These are phyloP conservation scores for Strobilomyces confusus DNA, from an alignment of 768 basidiomycete species.

Conservation along the genomic window DNA sequence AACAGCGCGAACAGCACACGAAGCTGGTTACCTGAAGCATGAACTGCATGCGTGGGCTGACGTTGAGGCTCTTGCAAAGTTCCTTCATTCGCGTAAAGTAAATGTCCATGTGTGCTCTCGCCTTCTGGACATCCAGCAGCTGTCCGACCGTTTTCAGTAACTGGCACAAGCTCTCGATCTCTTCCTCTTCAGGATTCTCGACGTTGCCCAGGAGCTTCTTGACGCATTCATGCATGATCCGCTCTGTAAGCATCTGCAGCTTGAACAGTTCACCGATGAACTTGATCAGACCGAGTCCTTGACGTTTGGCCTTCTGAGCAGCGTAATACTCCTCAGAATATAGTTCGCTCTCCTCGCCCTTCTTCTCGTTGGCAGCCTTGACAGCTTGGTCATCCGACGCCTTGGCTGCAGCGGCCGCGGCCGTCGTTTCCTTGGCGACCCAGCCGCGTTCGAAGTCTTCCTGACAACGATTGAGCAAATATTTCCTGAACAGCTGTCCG, in stretches of 20 bases:
- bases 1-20: background rate
- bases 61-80: conserved; percentile 66
- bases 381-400: conserved; percentile 81
- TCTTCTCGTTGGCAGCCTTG: conserved; percentile 61
- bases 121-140: conserved; percentile 75
- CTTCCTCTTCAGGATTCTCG: conserved; percentile 95
- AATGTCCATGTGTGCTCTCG: conserved; percentile 82
- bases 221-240: conserved; percentile 98
- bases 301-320: conserved; percentile 95
- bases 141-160: conserved; percentile 86
- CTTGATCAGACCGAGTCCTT: conserved; percentile 93
- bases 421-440: conserved; percentile 83
- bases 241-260: conserved; percentile 95
- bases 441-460: conserved; percentile 97
- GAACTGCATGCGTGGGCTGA: conserved; percentile 86
- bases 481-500: conserved; percentile 94
- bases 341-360: conserved; percentile 60
- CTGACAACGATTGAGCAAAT: conserved; percentile 93
- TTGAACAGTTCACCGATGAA: conserved; percentile 99
- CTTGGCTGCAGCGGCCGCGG: conserved; percentile 81
- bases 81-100: conserved; percentile 92
- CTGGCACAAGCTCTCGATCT: conserved; percentile 94
- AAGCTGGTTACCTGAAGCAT: conserved; percentile 78
- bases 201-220: conserved; percentile 93
- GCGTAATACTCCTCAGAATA: conserved; percentile 96